Evolutionary conservation across 805 yeast species (phyloP).

Genomic region (Millerozyma acaciae): DNA sequence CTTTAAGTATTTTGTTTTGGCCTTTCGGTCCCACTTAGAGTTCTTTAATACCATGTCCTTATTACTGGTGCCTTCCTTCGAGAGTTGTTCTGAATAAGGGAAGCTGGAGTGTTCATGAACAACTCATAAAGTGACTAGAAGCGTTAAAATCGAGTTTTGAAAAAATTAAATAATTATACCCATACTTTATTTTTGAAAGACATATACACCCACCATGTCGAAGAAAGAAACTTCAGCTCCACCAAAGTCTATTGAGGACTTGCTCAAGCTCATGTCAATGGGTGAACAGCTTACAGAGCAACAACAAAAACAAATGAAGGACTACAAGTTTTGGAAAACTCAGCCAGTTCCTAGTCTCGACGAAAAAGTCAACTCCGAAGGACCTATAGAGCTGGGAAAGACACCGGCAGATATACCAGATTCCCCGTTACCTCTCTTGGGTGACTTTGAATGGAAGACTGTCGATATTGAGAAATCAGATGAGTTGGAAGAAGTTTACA

Average conservation of each 20-base stretch:
- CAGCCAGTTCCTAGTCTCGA: conserved; percentile 88
- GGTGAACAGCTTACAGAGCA: conserved; percentile 53
- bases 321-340: conserved; percentile 95
- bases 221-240: conserved; percentile 9
- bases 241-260: conserved; percentile 51
- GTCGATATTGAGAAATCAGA: conserved; percentile 53
- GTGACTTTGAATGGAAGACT: conserved; percentile 86
- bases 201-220: too few relatives aligned
- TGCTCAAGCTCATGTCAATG: conserved; percentile 50
- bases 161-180: too few relatives aligned
- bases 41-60: conserved; percentile 41
- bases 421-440: conserved; percentile 64
- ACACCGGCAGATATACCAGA: conserved; percentile 69
- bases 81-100: too few relatives aligned
- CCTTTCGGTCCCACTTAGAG: conserved; percentile 43
- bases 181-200: too few relatives aligned
- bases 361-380: conserved; percentile 63
- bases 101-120: too few relatives aligned
- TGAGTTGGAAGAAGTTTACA: conserved; percentile 74
- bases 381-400: conserved; percentile 71
- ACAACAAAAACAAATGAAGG: conserved; percentile 72
- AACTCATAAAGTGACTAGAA: too few relatives aligned
- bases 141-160: too few relatives aligned
- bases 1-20: conserved; percentile 34
- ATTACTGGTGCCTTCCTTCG: too few relatives aligned